Conservation (phyloP, 164 flowering plant species). For the Buxus sempervirens region DNA sequence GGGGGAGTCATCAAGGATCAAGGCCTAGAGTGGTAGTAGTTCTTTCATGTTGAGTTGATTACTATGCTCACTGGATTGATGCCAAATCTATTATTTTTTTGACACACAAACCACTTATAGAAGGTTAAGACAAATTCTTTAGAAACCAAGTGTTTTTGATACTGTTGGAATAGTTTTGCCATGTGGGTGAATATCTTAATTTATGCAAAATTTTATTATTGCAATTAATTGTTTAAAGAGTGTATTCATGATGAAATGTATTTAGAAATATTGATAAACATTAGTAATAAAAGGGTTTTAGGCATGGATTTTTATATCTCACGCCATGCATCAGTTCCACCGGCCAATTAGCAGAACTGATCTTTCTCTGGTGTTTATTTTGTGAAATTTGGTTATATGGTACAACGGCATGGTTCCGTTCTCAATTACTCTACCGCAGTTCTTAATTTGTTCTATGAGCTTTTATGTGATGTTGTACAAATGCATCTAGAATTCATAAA, state of each 20-base stretch:
- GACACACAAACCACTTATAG: no score
- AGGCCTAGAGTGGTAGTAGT: conserved; percentile 15
- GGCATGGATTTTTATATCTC: neutral
- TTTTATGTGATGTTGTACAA: neutral
- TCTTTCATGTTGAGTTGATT: neutral
- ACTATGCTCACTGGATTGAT: neutral
- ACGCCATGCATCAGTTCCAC: neutral
- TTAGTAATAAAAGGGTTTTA: neutral
- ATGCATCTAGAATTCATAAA: neutral
- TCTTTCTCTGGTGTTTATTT: neutral
- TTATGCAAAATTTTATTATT: neutral
- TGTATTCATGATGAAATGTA: neutral
- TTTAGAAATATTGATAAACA: neutral
- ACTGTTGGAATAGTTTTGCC: neutral
- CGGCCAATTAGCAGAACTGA: neutral
- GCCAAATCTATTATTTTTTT: no score
- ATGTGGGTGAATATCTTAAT: neutral
- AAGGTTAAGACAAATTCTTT: neutral
- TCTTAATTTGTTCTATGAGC: neutral
- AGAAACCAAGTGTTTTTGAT: neutral
- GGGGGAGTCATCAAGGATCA: conserved; percentile 40
- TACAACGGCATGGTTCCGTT: neutral
- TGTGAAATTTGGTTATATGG: neutral
- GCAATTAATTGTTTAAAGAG: neutral
- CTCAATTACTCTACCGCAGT: no score